Evolutionary conservation across 768 basidiomycete species (phyloP).

Genomic region (Lactarius akahatsu): DNA sequence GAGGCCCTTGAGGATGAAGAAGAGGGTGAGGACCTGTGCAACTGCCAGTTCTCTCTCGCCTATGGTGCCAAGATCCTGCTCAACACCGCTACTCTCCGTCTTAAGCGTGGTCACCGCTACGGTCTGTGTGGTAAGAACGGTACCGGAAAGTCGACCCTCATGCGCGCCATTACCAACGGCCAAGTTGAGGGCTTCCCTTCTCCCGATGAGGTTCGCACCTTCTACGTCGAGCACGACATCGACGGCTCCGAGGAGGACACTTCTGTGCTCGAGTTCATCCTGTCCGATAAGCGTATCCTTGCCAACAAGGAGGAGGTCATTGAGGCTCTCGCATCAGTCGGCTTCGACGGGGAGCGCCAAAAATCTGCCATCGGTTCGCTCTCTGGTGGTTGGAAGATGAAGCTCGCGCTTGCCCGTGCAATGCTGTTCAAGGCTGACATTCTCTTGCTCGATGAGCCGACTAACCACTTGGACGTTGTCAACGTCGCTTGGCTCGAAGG

Average conservation of each 20-base stretch:
- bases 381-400: slow-evolving; percentile 99
- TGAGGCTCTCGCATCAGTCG: slow-evolving; percentile 84
- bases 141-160: slow-evolving; percentile 94
- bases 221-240: slow-evolving; percentile 99
- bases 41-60: slow-evolving; percentile 98
- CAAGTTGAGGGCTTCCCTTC: slow-evolving; percentile 99
- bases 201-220: slow-evolving; percentile 94
- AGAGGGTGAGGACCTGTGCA: slow-evolving; percentile 97
- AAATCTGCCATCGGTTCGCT: slow-evolving; percentile 80
- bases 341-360: slow-evolving; percentile 89
- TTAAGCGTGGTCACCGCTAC: slow-evolving; percentile 98
- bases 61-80: slow-evolving; percentile 99
- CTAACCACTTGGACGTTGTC: slow-evolving; percentile 95
- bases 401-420: slow-evolving; percentile 93
- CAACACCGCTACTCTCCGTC: slow-evolving; percentile 93
- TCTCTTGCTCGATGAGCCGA: slow-evolving; percentile 93
- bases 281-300: slow-evolving; percentile 79
- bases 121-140: slow-evolving; percentile 99
- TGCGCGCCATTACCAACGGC: slow-evolving; percentile 91
- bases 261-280: slow-evolving; percentile 85
- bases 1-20: slow-evolving; percentile 85
- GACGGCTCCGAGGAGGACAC: slow-evolving; percentile 93
- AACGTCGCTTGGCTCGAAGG: slow-evolving; percentile 97
- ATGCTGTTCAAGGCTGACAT: slow-evolving; percentile 99
- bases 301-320: slow-evolving; percentile 68